These are phyloP conservation scores for Wickerhamomyces sp. DNA, from an alignment of 1,139 yeast species.

Conservation along the genomic window DNA sequence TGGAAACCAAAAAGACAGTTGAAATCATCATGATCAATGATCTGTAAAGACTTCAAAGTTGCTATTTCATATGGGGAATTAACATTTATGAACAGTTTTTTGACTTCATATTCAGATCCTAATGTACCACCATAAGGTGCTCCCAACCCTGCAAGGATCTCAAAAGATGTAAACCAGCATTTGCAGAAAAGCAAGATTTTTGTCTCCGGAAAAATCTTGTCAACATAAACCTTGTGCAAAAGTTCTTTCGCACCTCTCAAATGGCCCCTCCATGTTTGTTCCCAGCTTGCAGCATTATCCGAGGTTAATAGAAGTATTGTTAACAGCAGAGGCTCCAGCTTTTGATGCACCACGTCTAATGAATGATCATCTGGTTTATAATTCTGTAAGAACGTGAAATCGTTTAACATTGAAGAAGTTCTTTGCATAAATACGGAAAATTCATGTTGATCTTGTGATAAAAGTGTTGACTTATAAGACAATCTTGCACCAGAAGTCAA, in stretches of 20 bases:
- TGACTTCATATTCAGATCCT: slow-evolving; percentile 13
- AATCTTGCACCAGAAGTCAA: slow-evolving; percentile 69
- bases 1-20: slow-evolving; percentile 17
- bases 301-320: slow-evolving; percentile 65
- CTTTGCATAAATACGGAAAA: slow-evolving; percentile 57
- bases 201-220: slow-evolving; percentile 33
- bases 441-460: slow-evolving; percentile 53
- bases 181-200: slow-evolving; percentile 56
- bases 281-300: slow-evolving; percentile 60
- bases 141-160: slow-evolving; percentile 62
- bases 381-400: slow-evolving; percentile 17
- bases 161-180: slow-evolving; percentile 67
- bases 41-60: slow-evolving; percentile 7
- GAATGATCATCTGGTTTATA: slow-evolving; percentile 34
- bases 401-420: slow-evolving; percentile 36
- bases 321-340: slow-evolving; percentile 57
- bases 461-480: slow-evolving; percentile 38
- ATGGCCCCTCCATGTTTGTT: slow-evolving; percentile 73
- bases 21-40: slow-evolving; percentile 16
- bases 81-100: slow-evolving; percentile 8
- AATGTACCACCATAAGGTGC: slow-evolving; percentile 68
- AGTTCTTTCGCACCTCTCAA: slow-evolving; percentile 71
- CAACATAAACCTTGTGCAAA: slow-evolving; percentile 37
- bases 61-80: slow-evolving; percentile 7
- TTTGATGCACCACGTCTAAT: slow-evolving; percentile 18